A percentile compares a stretch with the other conserved stretches of the same genome.
phyloP scores from a whole-genome alignment of 495 filamentous ascomycete genomes.

The Cercophora samala region DNA sequence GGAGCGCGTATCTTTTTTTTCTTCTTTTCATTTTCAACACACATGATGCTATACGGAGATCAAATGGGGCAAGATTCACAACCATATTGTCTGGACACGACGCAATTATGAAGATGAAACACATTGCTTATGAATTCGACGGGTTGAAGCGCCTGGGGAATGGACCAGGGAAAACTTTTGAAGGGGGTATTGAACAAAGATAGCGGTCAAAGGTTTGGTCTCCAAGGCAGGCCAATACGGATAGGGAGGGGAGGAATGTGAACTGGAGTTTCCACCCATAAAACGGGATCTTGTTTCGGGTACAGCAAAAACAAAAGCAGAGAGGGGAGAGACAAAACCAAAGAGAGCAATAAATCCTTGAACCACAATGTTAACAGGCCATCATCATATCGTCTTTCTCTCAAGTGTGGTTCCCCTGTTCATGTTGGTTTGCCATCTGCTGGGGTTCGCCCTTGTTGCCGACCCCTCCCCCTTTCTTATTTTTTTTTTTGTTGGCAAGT shows the following conservation, averaged over 20 bases:
- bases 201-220: no score
- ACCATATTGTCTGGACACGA: background rate
- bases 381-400: no score
- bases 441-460: background rate
- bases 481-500: conserved; percentile 1
- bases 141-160: background rate
- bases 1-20: background rate
- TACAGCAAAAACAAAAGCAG: background rate
- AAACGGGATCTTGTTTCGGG: background rate
- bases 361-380: no score
- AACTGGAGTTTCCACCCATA: background rate
- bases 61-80: background rate
- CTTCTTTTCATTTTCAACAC: background rate
- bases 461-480: background rate
- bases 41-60: background rate
- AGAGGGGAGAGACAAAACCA: background rate
- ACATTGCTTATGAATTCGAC: background rate
- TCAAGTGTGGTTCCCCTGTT: background rate
- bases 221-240: no score
- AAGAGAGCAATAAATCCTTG: background rate
- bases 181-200: background rate
- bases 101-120: background rate
- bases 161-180: background rate
- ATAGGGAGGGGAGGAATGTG: no score
- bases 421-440: background rate